Base-by-base conservation (phyloP, 495 filamentous ascomycete species). In the Thermothielavioides terrestris region DNA sequence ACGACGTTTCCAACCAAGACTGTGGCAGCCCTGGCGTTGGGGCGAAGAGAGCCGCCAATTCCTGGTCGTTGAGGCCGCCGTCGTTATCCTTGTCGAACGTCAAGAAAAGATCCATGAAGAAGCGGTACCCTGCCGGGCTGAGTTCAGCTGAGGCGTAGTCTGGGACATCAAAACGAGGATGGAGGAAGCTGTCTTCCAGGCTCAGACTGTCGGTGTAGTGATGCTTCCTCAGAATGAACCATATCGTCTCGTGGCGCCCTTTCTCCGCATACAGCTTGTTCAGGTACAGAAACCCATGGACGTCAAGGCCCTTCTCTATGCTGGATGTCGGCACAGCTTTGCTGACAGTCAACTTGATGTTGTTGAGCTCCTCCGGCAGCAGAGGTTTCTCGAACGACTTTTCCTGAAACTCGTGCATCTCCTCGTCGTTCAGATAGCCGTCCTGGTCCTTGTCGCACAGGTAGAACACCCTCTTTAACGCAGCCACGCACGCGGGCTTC, bases 261-360 rank as follows among this genome's bases (percentile, higher is more conserved):
- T 95, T 96, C 60, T 96, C 91, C 2, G 89, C 91, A 61, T 95
- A 98, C 47, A 95, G 79, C 68, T 89, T 95, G 66, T 96, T 96
- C 36, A 97, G 73, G 49, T 85, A 76, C 22, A 98, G 73, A 53
- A 98, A 98, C 6, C 89, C 90, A 15, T 69, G 72, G 55, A 84
- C 77, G 57, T 86, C 82, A 51, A 98, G 84, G 0, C 92, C 94
- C 41, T 76, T 78, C 4, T 84, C 77, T 8, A 75, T 77, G 25
- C 79, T 78, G 0, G 80, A 81, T n/a, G 77, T 69, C 3, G 81
- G 78, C 3, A 78, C 73, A 15, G 69, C 66, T 65, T 86, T 88
- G 48, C 77, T 74, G 27, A 97, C 87, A 4, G 85, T 83, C 10
- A 80, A 67, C 62, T 97, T 98, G 72, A 97, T 94, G 53, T 89